Conservation (phyloP, 2,329 filamentous ascomycete genomes). For the Xylariaceae sp. region DNA sequence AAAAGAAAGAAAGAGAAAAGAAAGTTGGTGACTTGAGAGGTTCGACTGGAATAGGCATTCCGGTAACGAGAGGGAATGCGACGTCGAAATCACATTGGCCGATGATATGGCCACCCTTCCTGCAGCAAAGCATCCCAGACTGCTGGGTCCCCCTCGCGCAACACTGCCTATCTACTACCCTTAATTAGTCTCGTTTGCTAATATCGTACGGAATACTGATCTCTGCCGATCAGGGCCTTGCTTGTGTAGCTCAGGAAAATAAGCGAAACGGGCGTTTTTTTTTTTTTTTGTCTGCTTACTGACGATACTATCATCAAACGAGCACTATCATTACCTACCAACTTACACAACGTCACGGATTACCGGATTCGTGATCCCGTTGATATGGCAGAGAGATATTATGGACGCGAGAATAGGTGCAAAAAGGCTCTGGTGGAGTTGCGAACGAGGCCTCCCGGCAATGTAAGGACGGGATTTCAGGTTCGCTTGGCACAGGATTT, state of each 20-base stretch:
- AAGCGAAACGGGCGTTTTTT: no score
- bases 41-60: not conserved
- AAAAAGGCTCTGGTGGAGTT: not conserved
- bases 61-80: not conserved
- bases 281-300: no score
- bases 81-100: not conserved
- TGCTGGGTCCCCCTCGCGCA: not conserved
- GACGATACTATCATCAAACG: no score
- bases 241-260: no score
- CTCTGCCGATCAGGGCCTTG: no score
- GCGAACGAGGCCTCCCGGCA: not conserved
- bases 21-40: not conserved
- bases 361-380: no score
- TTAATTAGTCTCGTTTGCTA: no score
- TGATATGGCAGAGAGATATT: no score
- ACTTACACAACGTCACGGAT: no score
- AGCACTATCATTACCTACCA: no score
- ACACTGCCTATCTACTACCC: not conserved
- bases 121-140: not conserved
- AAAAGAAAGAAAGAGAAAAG: not conserved
- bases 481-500: not conserved
- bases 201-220: no score
- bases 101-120: not conserved
- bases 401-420: no score
- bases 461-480: not conserved